Percentiles rank a stretch among this genome's conserved stretches.
phyloP scores from a whole-genome alignment of 805 yeast genomes.

The Kuraishia molischiana region DNA sequence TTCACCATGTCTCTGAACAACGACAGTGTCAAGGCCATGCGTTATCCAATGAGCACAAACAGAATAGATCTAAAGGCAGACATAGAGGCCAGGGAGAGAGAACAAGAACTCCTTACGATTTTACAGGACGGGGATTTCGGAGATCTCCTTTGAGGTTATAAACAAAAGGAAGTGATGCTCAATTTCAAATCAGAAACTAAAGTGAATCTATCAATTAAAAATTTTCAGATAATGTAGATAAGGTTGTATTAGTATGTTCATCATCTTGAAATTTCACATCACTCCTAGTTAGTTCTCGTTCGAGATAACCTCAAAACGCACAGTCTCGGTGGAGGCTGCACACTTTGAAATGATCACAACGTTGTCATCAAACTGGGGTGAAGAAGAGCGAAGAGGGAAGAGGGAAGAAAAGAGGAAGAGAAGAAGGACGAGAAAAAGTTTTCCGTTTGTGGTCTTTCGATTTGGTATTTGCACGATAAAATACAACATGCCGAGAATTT shows the following conservation, averaged over 20 bases:
- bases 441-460: no score
- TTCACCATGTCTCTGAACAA: conserved; percentile 87
- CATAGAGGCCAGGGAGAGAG: conserved; percentile 47
- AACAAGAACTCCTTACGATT: conserved; percentile 28
- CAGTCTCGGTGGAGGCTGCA: no score
- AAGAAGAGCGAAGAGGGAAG: no score
- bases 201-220: neutral
- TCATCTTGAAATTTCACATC: no score
- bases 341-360: no score
- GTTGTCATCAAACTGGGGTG: no score
- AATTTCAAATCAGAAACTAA: neutral
- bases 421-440: no score
- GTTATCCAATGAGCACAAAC: conserved; percentile 64
- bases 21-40: conserved; percentile 90
- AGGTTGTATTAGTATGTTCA: neutral
- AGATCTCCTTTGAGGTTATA: conserved; percentile 24
- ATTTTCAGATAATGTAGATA: conserved; percentile 2
- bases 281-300: no score
- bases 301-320: no score
- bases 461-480: no score
- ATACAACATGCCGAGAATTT: no score
- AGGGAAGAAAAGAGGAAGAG: no score
- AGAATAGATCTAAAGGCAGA: conserved; percentile 39
- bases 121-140: conserved; percentile 44
- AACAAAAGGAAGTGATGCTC: neutral